Evolutionary conservation across 2,329 filamentous ascomycete genomes (phyloP), one percentile per base, ranked within the genome.

Genomic region (Alternaria conjuncta): DNA sequence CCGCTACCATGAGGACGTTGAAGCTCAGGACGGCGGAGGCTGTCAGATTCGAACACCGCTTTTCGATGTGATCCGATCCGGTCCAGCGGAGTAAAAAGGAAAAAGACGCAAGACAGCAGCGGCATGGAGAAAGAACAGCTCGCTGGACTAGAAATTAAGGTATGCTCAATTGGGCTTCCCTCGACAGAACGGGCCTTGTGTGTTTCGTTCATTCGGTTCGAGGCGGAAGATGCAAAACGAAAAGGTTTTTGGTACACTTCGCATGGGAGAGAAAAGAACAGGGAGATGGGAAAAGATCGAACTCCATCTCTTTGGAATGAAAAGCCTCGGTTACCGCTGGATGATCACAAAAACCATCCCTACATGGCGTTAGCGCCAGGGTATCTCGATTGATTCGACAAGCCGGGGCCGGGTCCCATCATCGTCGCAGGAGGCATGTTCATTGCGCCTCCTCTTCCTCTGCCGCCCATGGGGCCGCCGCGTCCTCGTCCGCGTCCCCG

Each of bases 301-400:
- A 12, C 5, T 20, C 23, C 11, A 15, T 18, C 4, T 32, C 41
- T 41, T 41, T 28, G 15, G 20, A 55, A 41, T 18, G 41, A 50
- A 50, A 46, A 46, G 12, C 44, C 13, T 15, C 7, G 36, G 2
- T 25, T 23, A 36, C 28, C 13, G 18, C 12, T 23, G 7, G 28
- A n/a, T 10, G 30, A 13, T 49, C 46, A 58, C 44, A 18, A 3
- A 23, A 56, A 58, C 59, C 53, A 57, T 44, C 45, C 63, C 65
- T 78, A 79, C 65, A 79, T 74, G 47, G 71, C 76, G 60, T 61
- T 75, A 30, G 73, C 74, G 18, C 73, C 76, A 1, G 76, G 77
- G 45, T 79, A 79, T 63, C 76, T 64, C 61, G 76, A 77, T 53
- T 75, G 71, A 32, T 73, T 74, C 43, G 72, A 71, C 20, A 78